Conservation (phyloP, 1,284 basidiomycete species). For the Austroboletus novae-zelandiae region DNA sequence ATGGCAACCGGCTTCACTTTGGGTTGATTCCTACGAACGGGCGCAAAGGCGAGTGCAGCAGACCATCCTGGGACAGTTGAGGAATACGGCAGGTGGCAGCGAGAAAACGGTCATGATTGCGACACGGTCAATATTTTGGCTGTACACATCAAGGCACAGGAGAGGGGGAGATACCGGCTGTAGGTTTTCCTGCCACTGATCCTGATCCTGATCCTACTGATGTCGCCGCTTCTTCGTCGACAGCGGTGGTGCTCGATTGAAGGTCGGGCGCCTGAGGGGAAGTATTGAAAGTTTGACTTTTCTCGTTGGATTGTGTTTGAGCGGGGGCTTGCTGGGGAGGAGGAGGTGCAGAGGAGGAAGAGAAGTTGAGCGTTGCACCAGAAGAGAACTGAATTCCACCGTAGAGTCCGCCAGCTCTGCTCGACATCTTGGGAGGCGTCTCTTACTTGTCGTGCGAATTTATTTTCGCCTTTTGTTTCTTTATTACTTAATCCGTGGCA, state of each 20-base stretch:
- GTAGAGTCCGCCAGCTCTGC: conserved; percentile 75
- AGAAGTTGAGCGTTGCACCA: conserved; percentile 43
- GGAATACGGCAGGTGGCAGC: not conserved
- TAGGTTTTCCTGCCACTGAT: conserved; percentile 56
- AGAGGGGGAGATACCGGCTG: conserved; percentile 72
- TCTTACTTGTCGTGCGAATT: conserved; percentile 19
- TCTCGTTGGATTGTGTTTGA: conserved; percentile 15
- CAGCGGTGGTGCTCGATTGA: conserved; percentile 13
- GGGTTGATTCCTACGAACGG: conserved; percentile 56
- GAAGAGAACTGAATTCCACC: conserved; percentile 80
- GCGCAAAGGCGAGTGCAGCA: conserved; percentile 82
- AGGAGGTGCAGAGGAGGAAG: conserved; percentile 24
- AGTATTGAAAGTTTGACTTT: conserved; percentile 10
- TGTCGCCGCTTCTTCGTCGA: conserved; percentile 23
- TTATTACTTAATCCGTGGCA: not conserved
- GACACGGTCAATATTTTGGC: conserved; percentile 38
- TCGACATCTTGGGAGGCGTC: conserved; percentile 52
- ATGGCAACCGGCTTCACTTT: conserved; percentile 52
- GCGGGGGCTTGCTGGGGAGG: conserved; percentile 8
- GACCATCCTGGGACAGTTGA: conserved; percentile 64
- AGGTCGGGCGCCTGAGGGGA: conserved; percentile 13
- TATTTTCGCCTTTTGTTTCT: not conserved
- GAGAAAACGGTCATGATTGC: conserved; percentile 33
- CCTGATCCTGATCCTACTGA: conserved; percentile 28
- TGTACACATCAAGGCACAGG: conserved; percentile 38